Conservation (phyloP, 768 basidiomycete genomes). For the Trametes punicea region DNA sequence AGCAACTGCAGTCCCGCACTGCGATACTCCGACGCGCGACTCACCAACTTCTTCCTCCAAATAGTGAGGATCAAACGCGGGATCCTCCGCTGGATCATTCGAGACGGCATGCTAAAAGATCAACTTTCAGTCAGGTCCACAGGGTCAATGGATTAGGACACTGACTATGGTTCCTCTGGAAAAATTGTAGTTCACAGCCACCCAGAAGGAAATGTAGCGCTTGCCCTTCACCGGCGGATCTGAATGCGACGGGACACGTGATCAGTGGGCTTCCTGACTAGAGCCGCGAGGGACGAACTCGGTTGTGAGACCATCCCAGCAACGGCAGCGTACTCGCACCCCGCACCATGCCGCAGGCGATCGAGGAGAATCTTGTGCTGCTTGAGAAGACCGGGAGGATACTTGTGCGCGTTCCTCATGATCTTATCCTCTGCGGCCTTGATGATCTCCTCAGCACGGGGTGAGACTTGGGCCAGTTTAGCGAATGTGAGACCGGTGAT, state of each 20-base stretch:
- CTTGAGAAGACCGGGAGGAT: slow-evolving; percentile 34
- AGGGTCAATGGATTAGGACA: neutral
- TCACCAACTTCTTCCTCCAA: slow-evolving; percentile 32
- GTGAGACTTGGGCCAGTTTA: slow-evolving; percentile 22
- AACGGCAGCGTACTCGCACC: slow-evolving; percentile 33
- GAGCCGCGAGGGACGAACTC: slow-evolving; percentile 20
- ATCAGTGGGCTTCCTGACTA: neutral
- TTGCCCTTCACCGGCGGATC: slow-evolving; percentile 38
- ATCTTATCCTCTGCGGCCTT: slow-evolving; percentile 26
- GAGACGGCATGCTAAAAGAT: slow-evolving; percentile 30
- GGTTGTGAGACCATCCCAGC: slow-evolving; percentile 26
- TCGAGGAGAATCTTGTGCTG: slow-evolving; percentile 40
- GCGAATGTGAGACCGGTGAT: slow-evolving; percentile 27
- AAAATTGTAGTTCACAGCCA: slow-evolving; percentile 40
- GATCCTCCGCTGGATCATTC: slow-evolving; percentile 26
- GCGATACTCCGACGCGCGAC: neutral
- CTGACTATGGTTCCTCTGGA: slow-evolving; percentile 49
- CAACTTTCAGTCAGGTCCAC: neutral
- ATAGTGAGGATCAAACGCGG: slow-evolving; percentile 33
- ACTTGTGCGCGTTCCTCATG: slow-evolving; percentile 21
- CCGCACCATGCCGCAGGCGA: slow-evolving; percentile 27
- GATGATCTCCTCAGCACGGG: slow-evolving; percentile 24
- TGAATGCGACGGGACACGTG: slow-evolving; percentile 5
- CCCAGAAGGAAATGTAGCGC: slow-evolving; percentile 39
- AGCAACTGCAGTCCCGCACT: neutral